These are phyloP conservation scores for Melaleuca alternifolia DNA, from an alignment of 345 rosid species.

Conservation along the genomic window DNA sequence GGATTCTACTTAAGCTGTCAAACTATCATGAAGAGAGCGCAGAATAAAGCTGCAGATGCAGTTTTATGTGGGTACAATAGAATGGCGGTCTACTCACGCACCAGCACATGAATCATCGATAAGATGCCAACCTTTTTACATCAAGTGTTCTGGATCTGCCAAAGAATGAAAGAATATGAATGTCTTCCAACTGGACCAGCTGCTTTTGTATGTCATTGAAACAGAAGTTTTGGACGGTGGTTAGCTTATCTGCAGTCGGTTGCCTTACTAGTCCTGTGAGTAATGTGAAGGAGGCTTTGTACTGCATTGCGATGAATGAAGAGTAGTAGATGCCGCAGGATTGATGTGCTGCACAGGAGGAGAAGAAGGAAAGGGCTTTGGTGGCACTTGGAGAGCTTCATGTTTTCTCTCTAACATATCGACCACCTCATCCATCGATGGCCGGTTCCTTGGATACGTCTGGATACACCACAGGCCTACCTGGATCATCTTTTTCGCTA, in stretches of 20 bases:
- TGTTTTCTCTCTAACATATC: not conserved
- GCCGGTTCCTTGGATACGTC: not conserved
- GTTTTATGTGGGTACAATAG: not conserved
- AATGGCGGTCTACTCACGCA: not conserved
- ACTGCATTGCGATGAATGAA: not conserved
- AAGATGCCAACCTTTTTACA: not conserved
- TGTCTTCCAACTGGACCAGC: not conserved
- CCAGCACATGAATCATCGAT: not conserved
- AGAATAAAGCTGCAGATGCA: not conserved
- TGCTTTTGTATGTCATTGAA: not conserved
- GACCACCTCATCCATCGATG: not conserved
- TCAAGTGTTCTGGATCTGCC: not conserved
- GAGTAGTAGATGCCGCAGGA: not conserved
- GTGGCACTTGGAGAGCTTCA: not conserved
- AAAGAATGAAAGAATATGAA: not conserved
- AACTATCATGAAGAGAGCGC: not conserved
- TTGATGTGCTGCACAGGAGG: not conserved
- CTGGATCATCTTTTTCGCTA: conserved; percentile 9
- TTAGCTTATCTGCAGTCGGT: not conserved
- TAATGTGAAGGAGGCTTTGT: not conserved
- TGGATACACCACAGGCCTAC: conserved; percentile 25
- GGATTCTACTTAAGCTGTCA: not conserved
- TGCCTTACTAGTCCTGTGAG: not conserved
- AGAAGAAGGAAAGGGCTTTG: not conserved
- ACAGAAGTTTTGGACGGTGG: not conserved